Base-by-base conservation (phyloP, 2,329 filamentous ascomycete genomes). In the Fusarium goolgardi region DNA sequence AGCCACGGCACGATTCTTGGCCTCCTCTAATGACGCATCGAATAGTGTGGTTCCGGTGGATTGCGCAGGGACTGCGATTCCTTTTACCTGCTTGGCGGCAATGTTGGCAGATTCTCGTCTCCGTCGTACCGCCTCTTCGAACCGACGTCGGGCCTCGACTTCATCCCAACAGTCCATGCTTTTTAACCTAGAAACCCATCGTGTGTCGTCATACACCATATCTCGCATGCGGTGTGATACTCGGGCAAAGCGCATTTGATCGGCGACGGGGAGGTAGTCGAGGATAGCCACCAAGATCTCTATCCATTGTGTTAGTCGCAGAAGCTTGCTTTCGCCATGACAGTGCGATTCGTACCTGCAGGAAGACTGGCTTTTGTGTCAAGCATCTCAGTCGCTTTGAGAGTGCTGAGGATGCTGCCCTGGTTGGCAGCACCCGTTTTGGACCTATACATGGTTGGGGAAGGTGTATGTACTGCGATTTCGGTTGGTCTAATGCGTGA, bases 171-270 rank as follows among this genome's bases (percentile, higher is more conserved):
- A 91, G 3, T 91, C 92, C 89, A 99, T 97, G 60, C 86, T 89
- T 76, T 91, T 91, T 55, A 99, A 80, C 67, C 92, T 87, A 67
- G 92, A 89, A 39, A 98, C 91, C 96, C 96, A 99, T 81, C 95
- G 87, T 50, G 94, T 93, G 78, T 99, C 96, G 78, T 99, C 96
- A 80, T 98, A 99, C 5, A 97, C 94, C 94, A 99, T 99, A 80
- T 99, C 96, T 76, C 91, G 91, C 85, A 98, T 88, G 63, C 93
- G 91, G 75, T 88, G 91, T 60, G 93, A 97, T 25, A 92, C 90
- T 67, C 91, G 90, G 44, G 96, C 95, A 76, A 93, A 95, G 71
- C 89, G 88, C 77, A 98, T 87, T 74, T 97, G 90, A 78, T 97
- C 95, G 63, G 90, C 83, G 29, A 97, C 86, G 39, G 93, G 91